Percentiles rank a stretch among this genome's conserved stretches.
phyloP scores from a whole-genome alignment of 75 land plant genomes.

The Chamaecyparis obtusa region DNA sequence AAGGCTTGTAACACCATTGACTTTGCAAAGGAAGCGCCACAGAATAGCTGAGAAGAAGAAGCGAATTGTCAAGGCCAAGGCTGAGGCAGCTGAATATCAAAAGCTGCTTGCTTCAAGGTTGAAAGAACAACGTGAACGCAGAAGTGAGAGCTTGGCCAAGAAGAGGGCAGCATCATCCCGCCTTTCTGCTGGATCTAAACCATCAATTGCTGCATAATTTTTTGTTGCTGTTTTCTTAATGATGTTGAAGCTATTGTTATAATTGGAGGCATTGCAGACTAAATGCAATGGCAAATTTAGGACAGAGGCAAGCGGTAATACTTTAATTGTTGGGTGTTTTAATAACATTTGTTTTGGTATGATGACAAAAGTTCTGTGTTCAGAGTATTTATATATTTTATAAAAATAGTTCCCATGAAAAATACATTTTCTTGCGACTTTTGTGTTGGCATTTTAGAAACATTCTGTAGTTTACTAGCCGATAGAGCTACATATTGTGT shows the following conservation, averaged over 20 bases:
- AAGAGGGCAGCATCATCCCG: conserved; percentile 54
- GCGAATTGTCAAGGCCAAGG: conserved; percentile 82
- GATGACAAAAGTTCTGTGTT: neutral
- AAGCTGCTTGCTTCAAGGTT: conserved; percentile 79
- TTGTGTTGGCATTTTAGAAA: too few species aligned
- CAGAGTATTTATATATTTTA: neutral
- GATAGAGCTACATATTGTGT: too few species aligned
- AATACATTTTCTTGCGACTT: too few species aligned
- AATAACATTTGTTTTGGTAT: neutral
- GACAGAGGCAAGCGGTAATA: neutral
- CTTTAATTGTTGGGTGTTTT: neutral
- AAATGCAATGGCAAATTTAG: neutral
- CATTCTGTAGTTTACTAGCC: too few species aligned
- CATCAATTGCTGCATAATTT: conserved; percentile 29
- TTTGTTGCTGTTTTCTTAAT: neutral
- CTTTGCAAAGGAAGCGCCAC: conserved; percentile 82
- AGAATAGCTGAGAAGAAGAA: conserved; percentile 81
- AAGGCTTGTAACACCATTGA: conserved; percentile 87
- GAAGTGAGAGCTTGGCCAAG: conserved; percentile 68
- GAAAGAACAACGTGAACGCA: conserved; percentile 86
- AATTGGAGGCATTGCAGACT: neutral
- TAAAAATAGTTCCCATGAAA: too few species aligned
- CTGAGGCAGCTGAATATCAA: conserved; percentile 88
- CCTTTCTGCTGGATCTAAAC: conserved; percentile 65
- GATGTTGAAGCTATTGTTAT: neutral